Base-by-base conservation (phyloP, 768 basidiomycete species). In the Roridomyces roridus region DNA sequence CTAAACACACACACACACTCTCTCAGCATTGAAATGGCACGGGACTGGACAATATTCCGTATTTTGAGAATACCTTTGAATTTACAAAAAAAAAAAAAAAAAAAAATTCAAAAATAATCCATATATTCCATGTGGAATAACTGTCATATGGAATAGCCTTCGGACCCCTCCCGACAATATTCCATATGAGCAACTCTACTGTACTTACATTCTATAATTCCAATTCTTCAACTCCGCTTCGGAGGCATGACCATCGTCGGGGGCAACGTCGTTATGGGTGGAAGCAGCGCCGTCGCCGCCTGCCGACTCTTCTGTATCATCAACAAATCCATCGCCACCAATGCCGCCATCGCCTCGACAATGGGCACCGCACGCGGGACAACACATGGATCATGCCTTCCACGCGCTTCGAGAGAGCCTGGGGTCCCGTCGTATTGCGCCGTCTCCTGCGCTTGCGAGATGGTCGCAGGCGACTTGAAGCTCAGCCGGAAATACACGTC, bases 401-500 rank as follows among this genome's bases (percentile, higher is more conserved):
- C 97, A 28, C 94, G 84, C 34, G 97, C 91, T 12, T 94, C 94
- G 49, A 99, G 83, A 35, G 82, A 83, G 23, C 97, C 97, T 1
- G 85, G 78, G 10, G 92, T 91, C 25, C 97, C 97, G 68, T 97
- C 88, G 72, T 99, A 99, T 72, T 92, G 89, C 11, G 90, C 94
- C 23, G 97, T 99, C 44, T 79, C 71, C 74, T 99, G 97, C 25
- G 86, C 79, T 71, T 92, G 94, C 21, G 94, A 92, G 70, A 99
- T 99, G 51, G 97, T 99, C 43, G 97, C 97, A 51, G 97, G 97
- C 17, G 94, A 94, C 77, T 99, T 99, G 85, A 99, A 99, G 10
- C 91, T 96, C 65, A 98, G 83, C 94, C 94, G 84, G 82, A 99
- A 99, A 81, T 98, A 99, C 66, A 99, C 89, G 68, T 93, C 87